These are phyloP conservation scores for Linderniella brevidens DNA, from an alignment of 257 asterid species.

Conservation along the genomic window DNA sequence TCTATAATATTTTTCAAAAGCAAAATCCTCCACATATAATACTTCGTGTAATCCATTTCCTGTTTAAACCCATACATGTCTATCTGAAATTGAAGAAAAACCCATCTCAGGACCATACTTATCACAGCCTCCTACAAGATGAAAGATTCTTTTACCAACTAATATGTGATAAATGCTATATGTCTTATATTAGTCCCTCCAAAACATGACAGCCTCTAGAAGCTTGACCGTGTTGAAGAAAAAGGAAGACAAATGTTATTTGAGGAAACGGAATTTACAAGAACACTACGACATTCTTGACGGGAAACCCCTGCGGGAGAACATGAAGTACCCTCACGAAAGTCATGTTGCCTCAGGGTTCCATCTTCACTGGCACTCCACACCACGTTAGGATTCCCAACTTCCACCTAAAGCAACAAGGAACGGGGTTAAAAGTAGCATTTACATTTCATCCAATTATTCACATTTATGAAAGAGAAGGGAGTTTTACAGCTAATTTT, in stretches of 20 bases:
- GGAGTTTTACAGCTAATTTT: constrained; percentile 80
- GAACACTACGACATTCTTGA: constrained; percentile 88
- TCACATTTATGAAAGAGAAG: constrained; percentile 11
- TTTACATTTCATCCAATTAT: constrained; percentile 6
- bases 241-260: constrained; percentile 3
- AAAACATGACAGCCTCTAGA: too few species aligned
- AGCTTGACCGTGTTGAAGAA: too few species aligned
- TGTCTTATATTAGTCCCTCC: too few species aligned
- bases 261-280: constrained; percentile 41
- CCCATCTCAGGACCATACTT: too few species aligned
- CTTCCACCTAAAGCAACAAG: constrained; percentile 53
- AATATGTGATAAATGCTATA: too few species aligned
- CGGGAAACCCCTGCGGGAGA: constrained; percentile 93
- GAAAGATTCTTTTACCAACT: too few species aligned
- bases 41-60: too few species aligned
- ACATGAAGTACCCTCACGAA: constrained; percentile 92
- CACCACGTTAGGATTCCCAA: constrained; percentile 88
- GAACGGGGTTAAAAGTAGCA: constrained; percentile 6
- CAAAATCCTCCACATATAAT: too few species aligned
- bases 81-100: too few species aligned
- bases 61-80: too few species aligned
- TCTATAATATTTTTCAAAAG: too few species aligned
- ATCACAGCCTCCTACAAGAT: too few species aligned
- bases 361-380: constrained; percentile 99
- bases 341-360: constrained; percentile 92